Conservation (phyloP, 345 rosid genomes). For the Aegle marmelos region DNA sequence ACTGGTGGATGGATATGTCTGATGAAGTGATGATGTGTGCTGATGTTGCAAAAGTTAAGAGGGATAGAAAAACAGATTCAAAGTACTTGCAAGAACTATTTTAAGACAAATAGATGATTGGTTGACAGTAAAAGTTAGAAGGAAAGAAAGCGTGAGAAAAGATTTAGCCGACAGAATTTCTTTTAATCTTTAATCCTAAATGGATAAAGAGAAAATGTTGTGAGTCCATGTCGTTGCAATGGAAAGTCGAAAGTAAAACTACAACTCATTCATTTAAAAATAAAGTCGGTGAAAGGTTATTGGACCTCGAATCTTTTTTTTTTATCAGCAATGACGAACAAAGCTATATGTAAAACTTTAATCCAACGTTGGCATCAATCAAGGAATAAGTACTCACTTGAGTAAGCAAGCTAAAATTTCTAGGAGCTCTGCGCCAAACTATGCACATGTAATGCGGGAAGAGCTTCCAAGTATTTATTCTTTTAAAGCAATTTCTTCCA, state of each 20-base stretch:
- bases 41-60: conserved; percentile 8
- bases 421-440: background rate
- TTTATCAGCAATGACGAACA: too few relatives aligned
- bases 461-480: background rate
- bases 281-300: background rate
- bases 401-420: background rate
- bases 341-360: too few relatives aligned
- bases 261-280: background rate
- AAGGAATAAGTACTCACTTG: background rate
- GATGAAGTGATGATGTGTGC: background rate
- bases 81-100: background rate
- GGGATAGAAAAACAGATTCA: background rate
- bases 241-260: background rate
- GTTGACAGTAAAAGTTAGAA: conserved; percentile 14
- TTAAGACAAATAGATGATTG: conserved; percentile 1
- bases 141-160: background rate
- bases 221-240: background rate
- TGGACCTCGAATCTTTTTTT: too few relatives aligned
- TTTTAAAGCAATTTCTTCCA: background rate
- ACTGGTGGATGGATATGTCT: background rate
- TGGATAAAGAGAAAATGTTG: conserved; percentile 13
- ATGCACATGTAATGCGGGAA: conserved; percentile 1
- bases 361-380: too few relatives aligned
- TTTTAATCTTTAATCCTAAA: conserved; percentile 17
- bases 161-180: conserved; percentile 9